These are phyloP conservation scores for Rosa chinensis DNA, from an alignment of 306 rosid species.

Conservation along the genomic window DNA sequence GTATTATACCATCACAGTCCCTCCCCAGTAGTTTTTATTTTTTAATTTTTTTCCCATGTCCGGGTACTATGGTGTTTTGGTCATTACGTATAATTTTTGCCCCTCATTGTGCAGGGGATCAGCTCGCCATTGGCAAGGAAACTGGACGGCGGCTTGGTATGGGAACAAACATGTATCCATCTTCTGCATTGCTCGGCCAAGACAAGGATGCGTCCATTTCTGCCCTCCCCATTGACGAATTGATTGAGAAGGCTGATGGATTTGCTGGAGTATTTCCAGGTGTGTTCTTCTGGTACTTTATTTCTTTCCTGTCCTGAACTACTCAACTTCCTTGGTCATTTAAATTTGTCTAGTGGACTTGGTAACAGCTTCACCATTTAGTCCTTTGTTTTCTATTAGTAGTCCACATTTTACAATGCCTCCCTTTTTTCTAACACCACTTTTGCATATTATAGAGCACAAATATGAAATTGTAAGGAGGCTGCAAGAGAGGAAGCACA, in stretches of 20 bases:
- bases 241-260: slow-evolving; percentile 98
- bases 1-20: background rate
- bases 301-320: background rate
- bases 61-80: slow-evolving; percentile 8
- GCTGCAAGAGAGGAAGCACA: slow-evolving; percentile 94
- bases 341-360: background rate
- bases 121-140: slow-evolving; percentile 97
- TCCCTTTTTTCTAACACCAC: slow-evolving; percentile 22
- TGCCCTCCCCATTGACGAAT: slow-evolving; percentile 87
- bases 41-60: background rate
- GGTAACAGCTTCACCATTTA: background rate
- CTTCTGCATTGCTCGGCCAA: slow-evolving; percentile 92
- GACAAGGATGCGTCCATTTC: slow-evolving; percentile 73
- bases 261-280: slow-evolving; percentile 99
- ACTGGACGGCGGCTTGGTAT: slow-evolving; percentile 98
- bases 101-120: slow-evolving; percentile 66
- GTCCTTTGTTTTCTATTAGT: background rate
- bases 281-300: slow-evolving; percentile 26
- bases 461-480: slow-evolving; percentile 95
- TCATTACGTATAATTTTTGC: slow-evolving; percentile 5
- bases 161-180: slow-evolving; percentile 99
- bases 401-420: background rate
- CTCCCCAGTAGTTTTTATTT: background rate
- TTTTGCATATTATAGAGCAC: slow-evolving; percentile 63
- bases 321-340: background rate